phyloP scores from a whole-genome alignment of 768 basidiomycete genomes.

The Clavaria fumosa region DNA sequence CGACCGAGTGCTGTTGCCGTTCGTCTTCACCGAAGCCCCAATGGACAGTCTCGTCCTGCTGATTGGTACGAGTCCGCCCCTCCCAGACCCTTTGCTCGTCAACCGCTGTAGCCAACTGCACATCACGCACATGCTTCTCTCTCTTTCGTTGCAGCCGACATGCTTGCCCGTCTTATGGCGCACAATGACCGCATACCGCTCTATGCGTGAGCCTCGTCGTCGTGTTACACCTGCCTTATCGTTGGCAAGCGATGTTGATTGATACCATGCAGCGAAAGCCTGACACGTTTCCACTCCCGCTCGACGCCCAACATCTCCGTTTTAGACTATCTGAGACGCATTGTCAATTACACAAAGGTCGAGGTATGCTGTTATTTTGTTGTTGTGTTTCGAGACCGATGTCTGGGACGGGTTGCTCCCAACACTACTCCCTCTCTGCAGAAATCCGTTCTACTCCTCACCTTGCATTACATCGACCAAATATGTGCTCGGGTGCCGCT shows the following conservation, averaged over 20 bases:
- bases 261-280: conserved; percentile 58
- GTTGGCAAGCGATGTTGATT: conserved; percentile 8
- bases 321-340: conserved; percentile 85
- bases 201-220: conserved; percentile 49
- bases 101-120: background rate
- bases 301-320: conserved; percentile 78
- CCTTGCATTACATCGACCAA: conserved; percentile 83
- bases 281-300: conserved; percentile 95
- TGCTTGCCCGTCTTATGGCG: conserved; percentile 86
- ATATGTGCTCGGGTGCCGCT: conserved; percentile 75
- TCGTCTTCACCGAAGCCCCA: conserved; percentile 70
- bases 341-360: conserved; percentile 89
- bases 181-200: conserved; percentile 96
- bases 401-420: too few species aligned
- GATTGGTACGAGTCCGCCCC: conserved; percentile 45
- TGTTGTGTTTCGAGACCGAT: too few species aligned
- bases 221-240: background rate
- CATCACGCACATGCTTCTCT: conserved; percentile 8
- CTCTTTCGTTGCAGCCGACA: conserved; percentile 50
- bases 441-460: conserved; percentile 71
- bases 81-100: conserved; percentile 10
- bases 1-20: conserved; percentile 67
- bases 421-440: conserved; percentile 15
- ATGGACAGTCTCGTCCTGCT: conserved; percentile 77
- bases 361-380: conserved; percentile 48